These are phyloP conservation scores for Metschnikowia orientalis DNA, from an alignment of 805 yeast genomes.

Conservation along the genomic window DNA sequence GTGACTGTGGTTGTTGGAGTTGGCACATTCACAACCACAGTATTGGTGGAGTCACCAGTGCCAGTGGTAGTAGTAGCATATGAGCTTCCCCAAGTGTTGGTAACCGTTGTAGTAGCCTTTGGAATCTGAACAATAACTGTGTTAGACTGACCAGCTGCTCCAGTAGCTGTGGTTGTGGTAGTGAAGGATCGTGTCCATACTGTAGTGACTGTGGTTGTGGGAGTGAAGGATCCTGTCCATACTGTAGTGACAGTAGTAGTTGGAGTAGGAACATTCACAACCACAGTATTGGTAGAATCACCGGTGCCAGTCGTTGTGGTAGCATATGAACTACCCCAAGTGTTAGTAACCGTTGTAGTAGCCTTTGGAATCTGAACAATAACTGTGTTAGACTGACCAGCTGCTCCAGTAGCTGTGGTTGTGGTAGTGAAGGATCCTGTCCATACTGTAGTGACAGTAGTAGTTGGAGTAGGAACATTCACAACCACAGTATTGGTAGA, in stretches of 20 bases:
- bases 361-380: slow-evolving; percentile 10
- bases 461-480: too few species aligned
- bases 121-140: too few species aligned
- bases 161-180: too few species aligned
- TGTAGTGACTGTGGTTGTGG: slow-evolving; percentile 3
- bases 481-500: too few species aligned
- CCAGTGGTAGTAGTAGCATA: slow-evolving; percentile 3
- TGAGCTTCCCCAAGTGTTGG: slow-evolving; percentile 11
- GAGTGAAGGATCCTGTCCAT: background rate
- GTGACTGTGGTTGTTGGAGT: slow-evolving; percentile 3
- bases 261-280: slow-evolving; percentile 10
- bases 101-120: slow-evolving; percentile 1
- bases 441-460: slow-evolving; percentile 12
- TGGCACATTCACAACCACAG: slow-evolving; percentile 11
- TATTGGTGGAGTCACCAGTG: slow-evolving; percentile 9
- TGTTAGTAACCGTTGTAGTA: background rate
- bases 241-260: background rate
- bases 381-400: slow-evolving; percentile 18
- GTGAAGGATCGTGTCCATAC: slow-evolving; percentile 7
- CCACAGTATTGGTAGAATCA: slow-evolving; percentile 7
- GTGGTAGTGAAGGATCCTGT: slow-evolving; percentile 8
- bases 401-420: slow-evolving; percentile 15
- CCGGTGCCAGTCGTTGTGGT: slow-evolving; percentile 4
- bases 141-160: too few species aligned
- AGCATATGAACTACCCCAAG: slow-evolving; percentile 1